Conservation (phyloP, 2,329 filamentous ascomycete genomes). For the Achaetomium macrosporum region DNA sequence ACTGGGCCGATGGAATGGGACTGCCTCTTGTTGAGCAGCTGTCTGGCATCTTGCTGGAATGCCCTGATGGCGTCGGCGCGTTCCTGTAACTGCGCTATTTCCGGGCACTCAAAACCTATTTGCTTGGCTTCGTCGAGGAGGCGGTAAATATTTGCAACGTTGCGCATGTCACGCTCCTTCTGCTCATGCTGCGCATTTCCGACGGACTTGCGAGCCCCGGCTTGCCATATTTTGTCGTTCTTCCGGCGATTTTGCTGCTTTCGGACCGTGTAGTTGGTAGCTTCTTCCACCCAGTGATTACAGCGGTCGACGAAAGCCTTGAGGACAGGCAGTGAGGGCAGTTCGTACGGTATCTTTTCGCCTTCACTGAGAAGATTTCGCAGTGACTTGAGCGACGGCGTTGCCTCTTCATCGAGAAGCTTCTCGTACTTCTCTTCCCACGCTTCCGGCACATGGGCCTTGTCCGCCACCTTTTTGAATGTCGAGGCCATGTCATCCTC, state of each 20-base stretch:
- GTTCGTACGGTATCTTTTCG: slow-evolving; percentile 88
- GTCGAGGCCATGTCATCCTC: slow-evolving; percentile 61
- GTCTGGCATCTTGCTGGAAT: slow-evolving; percentile 72
- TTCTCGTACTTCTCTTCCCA: slow-evolving; percentile 91
- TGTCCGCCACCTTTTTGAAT: slow-evolving; percentile 75
- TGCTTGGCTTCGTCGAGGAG: slow-evolving; percentile 77
- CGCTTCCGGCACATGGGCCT: slow-evolving; percentile 74
- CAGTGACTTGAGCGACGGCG: slow-evolving; percentile 78
- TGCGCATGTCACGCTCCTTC: slow-evolving; percentile 83
- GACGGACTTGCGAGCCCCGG: slow-evolving; percentile 64
- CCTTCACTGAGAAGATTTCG: slow-evolving; percentile 83
- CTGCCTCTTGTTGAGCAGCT: slow-evolving; percentile 61
- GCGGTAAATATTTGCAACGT: slow-evolving; percentile 80
- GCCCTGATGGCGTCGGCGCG: slow-evolving; percentile 76
- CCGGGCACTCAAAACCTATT: slow-evolving; percentile 87
- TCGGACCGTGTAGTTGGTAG: slow-evolving; percentile 89
- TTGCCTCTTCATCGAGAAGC: slow-evolving; percentile 74
- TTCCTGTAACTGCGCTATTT: slow-evolving; percentile 80
- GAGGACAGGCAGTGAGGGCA: slow-evolving; percentile 75
- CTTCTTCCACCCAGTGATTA: slow-evolving; percentile 97
- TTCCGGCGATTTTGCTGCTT: slow-evolving; percentile 98
- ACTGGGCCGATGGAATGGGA: slow-evolving; percentile 65
- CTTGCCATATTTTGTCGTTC: slow-evolving; percentile 82
- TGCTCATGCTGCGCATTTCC: slow-evolving; percentile 53
- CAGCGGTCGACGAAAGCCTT: slow-evolving; percentile 90